phyloP scores from a whole-genome alignment of 1,284 basidiomycete genomes.

The Cystobasidiaceae sp. region DNA sequence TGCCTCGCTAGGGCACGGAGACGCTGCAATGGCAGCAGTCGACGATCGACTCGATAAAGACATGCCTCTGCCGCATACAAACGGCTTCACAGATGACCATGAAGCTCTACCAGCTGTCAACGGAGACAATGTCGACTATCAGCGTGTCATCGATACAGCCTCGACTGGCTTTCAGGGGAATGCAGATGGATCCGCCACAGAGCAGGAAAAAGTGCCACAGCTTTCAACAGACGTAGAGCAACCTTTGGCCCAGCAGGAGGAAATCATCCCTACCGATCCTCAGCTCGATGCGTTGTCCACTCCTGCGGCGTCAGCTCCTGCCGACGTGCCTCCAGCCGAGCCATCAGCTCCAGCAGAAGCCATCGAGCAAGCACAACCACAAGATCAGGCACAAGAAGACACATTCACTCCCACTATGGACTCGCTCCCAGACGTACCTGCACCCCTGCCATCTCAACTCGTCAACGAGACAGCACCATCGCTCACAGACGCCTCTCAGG shows the following conservation, averaged over 20 bases:
- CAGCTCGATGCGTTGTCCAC: constrained; percentile 2
- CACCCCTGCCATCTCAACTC: constrained; percentile 27
- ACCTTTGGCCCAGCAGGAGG: constrained; percentile 3
- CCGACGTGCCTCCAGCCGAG: not conserved
- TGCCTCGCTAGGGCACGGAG: not conserved
- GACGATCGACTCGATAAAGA: constrained; percentile 21
- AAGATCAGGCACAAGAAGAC: not conserved
- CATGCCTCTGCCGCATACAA: constrained; percentile 16
- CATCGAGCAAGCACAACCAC: not conserved
- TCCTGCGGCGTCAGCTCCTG: not conserved
- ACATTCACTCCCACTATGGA: constrained; percentile 1
- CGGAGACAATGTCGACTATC: constrained; percentile 12
- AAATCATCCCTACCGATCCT: constrained; percentile 10
- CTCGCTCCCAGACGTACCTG: constrained; percentile 16
- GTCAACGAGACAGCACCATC: constrained; percentile 7
- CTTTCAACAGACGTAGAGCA: constrained; percentile 27
- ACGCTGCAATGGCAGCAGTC: constrained; percentile 30
- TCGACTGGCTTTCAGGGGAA: not conserved
- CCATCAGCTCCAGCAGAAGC: not conserved
- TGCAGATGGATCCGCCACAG: not conserved
- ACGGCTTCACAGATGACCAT: constrained; percentile 8
- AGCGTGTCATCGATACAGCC: too few relatives aligned
- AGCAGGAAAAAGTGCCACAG: constrained; percentile 2
- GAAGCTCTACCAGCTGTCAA: not conserved
- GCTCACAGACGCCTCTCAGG: constrained; percentile 3